phyloP scores from a whole-genome alignment of 2,329 filamentous ascomycete genomes.

The Ascochyta clinopodiicola region DNA sequence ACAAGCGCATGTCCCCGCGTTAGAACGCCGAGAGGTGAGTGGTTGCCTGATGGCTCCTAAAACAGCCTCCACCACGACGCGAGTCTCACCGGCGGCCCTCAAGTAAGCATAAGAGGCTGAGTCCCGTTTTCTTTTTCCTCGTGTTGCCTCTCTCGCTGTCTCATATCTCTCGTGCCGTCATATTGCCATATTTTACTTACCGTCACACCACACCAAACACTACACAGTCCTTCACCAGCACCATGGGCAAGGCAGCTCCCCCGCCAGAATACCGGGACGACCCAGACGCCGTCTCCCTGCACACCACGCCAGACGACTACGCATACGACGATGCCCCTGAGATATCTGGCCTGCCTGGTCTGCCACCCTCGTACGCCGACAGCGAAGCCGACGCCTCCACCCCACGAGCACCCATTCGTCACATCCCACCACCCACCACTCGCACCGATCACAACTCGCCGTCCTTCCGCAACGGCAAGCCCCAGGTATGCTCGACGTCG shows the following conservation, averaged over 20 bases:
- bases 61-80: conserved; percentile 24
- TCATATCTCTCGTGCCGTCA: not conserved
- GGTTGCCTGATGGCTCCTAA: conserved; percentile 34
- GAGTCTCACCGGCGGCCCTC: conserved; percentile 29
- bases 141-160: no score
- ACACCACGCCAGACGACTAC: conserved; percentile 49
- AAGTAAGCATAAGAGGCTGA: conserved; percentile 18
- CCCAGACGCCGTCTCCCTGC: conserved; percentile 48
- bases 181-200: not conserved
- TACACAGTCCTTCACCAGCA: conserved; percentile 11
- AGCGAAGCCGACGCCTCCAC: conserved; percentile 32
- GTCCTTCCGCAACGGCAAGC: conserved; percentile 35
- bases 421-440: conserved; percentile 35
- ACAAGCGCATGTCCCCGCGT: conserved; percentile 8
- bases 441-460: conserved; percentile 38
- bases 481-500: conserved; percentile 33
- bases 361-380: conserved; percentile 47
- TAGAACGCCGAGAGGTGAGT: conserved; percentile 21
- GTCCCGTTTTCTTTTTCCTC: not conserved
- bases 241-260: conserved; percentile 41
- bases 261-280: conserved; percentile 44
- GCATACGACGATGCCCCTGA: conserved; percentile 47
- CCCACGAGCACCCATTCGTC: conserved; percentile 27
- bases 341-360: conserved; percentile 22
- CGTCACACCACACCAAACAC: not conserved